Conservation (phyloP, 805 yeast species). For the Yarrowia phangngaensis region DNA sequence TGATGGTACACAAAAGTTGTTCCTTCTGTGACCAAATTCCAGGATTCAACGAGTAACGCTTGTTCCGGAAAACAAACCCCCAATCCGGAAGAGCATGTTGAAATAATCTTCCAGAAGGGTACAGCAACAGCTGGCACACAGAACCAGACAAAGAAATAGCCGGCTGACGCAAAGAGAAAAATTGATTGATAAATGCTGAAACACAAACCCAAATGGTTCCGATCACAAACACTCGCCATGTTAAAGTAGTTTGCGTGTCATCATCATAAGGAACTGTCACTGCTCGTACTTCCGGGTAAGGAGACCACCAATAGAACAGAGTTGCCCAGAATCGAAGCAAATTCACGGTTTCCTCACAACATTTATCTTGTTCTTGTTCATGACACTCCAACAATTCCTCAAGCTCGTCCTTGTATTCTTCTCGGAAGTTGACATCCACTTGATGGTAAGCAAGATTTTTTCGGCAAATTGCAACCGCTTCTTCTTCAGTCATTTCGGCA, state of each 20-base stretch:
- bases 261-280: conserved; percentile 48
- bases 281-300: conserved; percentile 57
- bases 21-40: conserved; percentile 65
- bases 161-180: conserved; percentile 53
- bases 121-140: conserved; percentile 55
- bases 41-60: conserved; percentile 49
- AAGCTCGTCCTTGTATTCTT: conserved; percentile 35
- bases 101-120: conserved; percentile 48
- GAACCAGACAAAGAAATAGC: conserved; percentile 47
- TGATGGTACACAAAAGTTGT: conserved; percentile 57
- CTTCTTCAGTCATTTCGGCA: conserved; percentile 39
- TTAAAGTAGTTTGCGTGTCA: conserved; percentile 46
- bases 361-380: conserved; percentile 3
- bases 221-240: conserved; percentile 51
- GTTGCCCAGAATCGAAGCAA: conserved; percentile 25
- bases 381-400: conserved; percentile 5
- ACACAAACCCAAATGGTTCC: conserved; percentile 51
- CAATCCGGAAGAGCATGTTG: conserved; percentile 35
- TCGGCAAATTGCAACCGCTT: conserved; percentile 43
- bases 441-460: conserved; percentile 45
- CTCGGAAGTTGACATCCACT: conserved; percentile 49
- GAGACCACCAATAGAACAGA: conserved; percentile 39
- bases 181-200: conserved; percentile 47
- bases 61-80: conserved; percentile 43
- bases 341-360: too few species aligned